Evolutionary conservation across 257 asterid genomes (phyloP).

Genomic region (Catharanthus roseus): DNA sequence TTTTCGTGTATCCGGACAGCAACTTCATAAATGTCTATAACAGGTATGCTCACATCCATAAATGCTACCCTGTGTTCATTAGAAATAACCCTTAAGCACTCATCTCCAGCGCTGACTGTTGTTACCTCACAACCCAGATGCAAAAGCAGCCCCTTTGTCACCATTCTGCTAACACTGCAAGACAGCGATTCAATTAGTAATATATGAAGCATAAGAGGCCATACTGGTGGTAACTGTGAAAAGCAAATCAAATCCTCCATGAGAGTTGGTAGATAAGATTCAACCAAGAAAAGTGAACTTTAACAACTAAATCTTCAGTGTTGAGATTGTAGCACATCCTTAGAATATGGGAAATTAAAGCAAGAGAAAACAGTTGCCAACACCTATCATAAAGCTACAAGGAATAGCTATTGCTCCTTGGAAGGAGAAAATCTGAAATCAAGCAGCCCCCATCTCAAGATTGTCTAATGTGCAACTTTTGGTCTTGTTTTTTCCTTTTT

Average conservation of each 20-base stretch:
- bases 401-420: background rate
- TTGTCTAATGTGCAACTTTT: background rate
- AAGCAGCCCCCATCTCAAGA: background rate
- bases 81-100: constrained; percentile 56
- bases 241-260: background rate
- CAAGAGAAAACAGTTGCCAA: background rate
- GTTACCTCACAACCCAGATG: constrained; percentile 90
- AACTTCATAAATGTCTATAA: constrained; percentile 46
- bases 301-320: too few relatives aligned
- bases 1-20: constrained; percentile 60
- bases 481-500: too few relatives aligned
- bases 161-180: constrained; percentile 81
- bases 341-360: too few relatives aligned
- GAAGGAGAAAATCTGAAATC: background rate
- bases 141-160: constrained; percentile 72
- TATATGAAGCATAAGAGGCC: background rate
- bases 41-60: constrained; percentile 59
- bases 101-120: constrained; percentile 66
- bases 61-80: constrained; percentile 74
- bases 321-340: too few relatives aligned
- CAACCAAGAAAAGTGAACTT: background rate
- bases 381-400: background rate
- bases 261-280: too few relatives aligned
- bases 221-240: background rate
- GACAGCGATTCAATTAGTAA: background rate